Base-by-base conservation (phyloP, 768 basidiomycete species). In the Pleurotus platypus region DNA sequence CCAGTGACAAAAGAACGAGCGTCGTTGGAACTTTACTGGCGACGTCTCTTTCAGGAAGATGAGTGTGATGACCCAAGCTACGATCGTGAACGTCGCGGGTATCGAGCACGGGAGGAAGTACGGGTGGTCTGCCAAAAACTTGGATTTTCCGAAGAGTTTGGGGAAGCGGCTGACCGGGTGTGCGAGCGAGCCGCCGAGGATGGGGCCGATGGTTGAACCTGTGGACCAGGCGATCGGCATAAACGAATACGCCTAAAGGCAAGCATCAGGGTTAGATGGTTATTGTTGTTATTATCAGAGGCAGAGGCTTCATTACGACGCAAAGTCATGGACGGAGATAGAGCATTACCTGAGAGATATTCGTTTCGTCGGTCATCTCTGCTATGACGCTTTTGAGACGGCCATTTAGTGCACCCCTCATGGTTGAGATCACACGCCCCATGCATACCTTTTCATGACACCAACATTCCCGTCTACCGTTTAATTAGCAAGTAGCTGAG, bases 91-190 rank as follows among this genome's bases (percentile, higher is more conserved):
- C 0, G 79, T 79, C 2, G 81, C 81, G 5, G 82, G 75, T 0
- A 82, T 71, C 2, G 78, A 72, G 56, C 83, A 85, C 3, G 83
- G 74, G 53, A 84, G 70, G 65, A 84, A 82, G 67, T 84, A 84
- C 5, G 83, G 83, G 63, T 85, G 78, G 24, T 63, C 67, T 50
- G 69, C 73, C 62, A 83, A 66, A 60, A 84, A 82, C 5, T 62
- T 12, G n/a, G 51, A 40, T 2, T 71, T 43, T 15, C 80, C 78
- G 57, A 85, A 85, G 3, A 75, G 27, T 13, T 59, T 47, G 0
- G 82, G 81, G 62, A 81, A 83, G 1, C 72, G 77, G 37, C 81
- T 79, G 18, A 67, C 73, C 2, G 83, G 83, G n/a, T 70, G 74
- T 1, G 81, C 79, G 9, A 84, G 65, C 24, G 68, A 66, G 12